These are phyloP conservation scores for Coniferiporia weirii DNA, from an alignment of 1,284 basidiomycete genomes.

Conservation along the genomic window DNA sequence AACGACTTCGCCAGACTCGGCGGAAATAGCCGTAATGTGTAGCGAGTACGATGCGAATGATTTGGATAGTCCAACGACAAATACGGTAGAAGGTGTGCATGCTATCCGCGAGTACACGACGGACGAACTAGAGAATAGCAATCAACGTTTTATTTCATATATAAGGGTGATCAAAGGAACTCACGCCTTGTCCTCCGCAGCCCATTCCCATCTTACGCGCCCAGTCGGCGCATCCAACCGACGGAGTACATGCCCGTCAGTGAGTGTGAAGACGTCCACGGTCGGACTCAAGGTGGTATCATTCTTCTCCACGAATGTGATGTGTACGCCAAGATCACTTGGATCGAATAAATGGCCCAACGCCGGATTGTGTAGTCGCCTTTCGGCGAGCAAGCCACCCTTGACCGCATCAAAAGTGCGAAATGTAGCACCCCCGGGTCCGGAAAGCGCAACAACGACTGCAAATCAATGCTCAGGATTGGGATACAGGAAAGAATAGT, in stretches of 20 bases:
- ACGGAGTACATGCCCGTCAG: constrained; percentile 54
- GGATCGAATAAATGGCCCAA: constrained; percentile 47
- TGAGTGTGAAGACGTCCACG: constrained; percentile 47
- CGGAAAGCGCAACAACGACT: constrained; percentile 75
- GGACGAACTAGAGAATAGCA: constrained; percentile 42
- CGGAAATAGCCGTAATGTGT: constrained; percentile 55
- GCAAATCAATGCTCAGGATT: not conserved
- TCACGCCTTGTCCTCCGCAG: constrained; percentile 56
- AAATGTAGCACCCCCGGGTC: constrained; percentile 65
- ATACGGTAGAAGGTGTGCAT: constrained; percentile 48
- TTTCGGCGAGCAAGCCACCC: constrained; percentile 70
- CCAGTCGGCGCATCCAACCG: constrained; percentile 45
- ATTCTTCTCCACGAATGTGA: constrained; percentile 31
- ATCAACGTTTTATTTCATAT: not conserved
- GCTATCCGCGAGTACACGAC: constrained; percentile 61
- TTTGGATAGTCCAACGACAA: constrained; percentile 65
- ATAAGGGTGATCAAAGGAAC: not conserved
- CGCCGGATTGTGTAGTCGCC: constrained; percentile 45
- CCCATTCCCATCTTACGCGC: constrained; percentile 60
- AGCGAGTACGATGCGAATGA: constrained; percentile 60
- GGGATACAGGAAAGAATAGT: not conserved
- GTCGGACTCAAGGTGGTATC: constrained; percentile 27
- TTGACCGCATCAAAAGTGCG: constrained; percentile 63
- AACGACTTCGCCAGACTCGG: constrained; percentile 51
- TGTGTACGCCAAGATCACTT: constrained; percentile 38